Base-by-base conservation (phyloP, 192 early-diverging fungal genomes). In the Bifiguratus adelaidae region DNA sequence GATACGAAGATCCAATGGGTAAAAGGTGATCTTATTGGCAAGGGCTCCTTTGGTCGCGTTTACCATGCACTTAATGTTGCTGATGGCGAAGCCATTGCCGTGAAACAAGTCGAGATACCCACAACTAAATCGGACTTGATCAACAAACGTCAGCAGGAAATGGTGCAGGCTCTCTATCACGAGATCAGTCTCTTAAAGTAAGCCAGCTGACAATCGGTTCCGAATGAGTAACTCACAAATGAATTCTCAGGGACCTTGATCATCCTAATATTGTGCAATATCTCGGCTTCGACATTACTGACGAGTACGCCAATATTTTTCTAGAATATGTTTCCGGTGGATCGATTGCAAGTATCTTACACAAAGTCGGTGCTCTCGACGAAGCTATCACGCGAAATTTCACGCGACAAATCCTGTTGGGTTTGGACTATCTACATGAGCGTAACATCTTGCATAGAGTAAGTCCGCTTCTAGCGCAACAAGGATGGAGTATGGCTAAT, bases 271-370 rank as follows among this genome's bases (percentile, higher is more conserved):
- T 99, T 65, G 95, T 99, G 26, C 83, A 91, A 65, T 94, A 96
- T 63, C 74, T 95, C 12, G 89, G 89, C 7, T 81, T 77, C 47
- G 65, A 50, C 9, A 66, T 34, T 15, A 34, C 32, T 34, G 32
- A 64, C 16, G 44, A 53, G 20, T 4, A 23, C 1, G 73, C 94
- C 58, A 97, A 95, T 70, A 91, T 99, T 52, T 97, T 97, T 57
- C 65, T 99, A 43, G 95, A 99, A 68, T 99, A 99, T 63, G 91
- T 99, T 38, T 80, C 88, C 7, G 95, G 95, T 47, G 95, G 95
- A 19, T 85, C 81, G 8, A 83, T 99, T 44, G 74, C 89, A 16
- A 82, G 74, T 28, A 64, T 87, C 43, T 62, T 97, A 37, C 74
- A 81, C 57, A 70, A 80, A 34, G 73, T 82, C 50, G 85, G 88